These are phyloP conservation scores for Serendipita sp. DNA, from an alignment of 1,284 basidiomycete species.

Conservation along the genomic window DNA sequence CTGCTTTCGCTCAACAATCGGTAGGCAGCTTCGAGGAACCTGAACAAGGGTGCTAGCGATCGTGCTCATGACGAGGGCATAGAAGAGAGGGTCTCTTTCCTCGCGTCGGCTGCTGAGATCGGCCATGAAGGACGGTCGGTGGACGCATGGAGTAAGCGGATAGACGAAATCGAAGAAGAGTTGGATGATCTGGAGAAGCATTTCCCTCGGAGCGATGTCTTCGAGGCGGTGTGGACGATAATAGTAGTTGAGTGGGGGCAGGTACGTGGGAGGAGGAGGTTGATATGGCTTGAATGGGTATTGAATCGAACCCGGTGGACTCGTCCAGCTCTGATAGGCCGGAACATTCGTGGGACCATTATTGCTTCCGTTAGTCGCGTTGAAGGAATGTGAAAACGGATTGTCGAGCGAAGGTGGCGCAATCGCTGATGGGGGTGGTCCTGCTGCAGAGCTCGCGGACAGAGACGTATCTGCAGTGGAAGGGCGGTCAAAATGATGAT, in stretches of 20 bases:
- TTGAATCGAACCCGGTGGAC: not conserved
- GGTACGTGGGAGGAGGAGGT: constrained; percentile 28
- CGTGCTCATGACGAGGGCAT: constrained; percentile 73
- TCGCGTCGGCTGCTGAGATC: constrained; percentile 63
- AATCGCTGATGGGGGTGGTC: constrained; percentile 23
- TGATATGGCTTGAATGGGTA: constrained; percentile 44
- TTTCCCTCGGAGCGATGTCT: constrained; percentile 62
- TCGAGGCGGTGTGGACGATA: constrained; percentile 55
- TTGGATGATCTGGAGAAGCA: constrained; percentile 61
- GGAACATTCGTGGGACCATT: not conserved
- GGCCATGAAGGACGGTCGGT: constrained; percentile 74
- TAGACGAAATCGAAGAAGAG: constrained; percentile 84
- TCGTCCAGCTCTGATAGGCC: not conserved
- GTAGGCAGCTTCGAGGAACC: constrained; percentile 64
- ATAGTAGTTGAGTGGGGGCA: constrained; percentile 57
- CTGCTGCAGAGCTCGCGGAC: constrained; percentile 17
- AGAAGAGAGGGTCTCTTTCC: constrained; percentile 74
- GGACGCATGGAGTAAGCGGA: constrained; percentile 67
- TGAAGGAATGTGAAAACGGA: not conserved
- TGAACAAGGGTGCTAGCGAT: constrained; percentile 72
- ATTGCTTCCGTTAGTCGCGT: not conserved
- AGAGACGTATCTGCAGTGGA: constrained; percentile 4
- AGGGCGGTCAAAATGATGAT: constrained; percentile 3
- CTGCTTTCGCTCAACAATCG: constrained; percentile 54
- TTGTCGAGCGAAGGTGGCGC: not conserved